Evolutionary conservation across 805 yeast species (phyloP), one percentile per base, ranked within the genome.

Genomic region (Schwanniomyces polymorphus): DNA sequence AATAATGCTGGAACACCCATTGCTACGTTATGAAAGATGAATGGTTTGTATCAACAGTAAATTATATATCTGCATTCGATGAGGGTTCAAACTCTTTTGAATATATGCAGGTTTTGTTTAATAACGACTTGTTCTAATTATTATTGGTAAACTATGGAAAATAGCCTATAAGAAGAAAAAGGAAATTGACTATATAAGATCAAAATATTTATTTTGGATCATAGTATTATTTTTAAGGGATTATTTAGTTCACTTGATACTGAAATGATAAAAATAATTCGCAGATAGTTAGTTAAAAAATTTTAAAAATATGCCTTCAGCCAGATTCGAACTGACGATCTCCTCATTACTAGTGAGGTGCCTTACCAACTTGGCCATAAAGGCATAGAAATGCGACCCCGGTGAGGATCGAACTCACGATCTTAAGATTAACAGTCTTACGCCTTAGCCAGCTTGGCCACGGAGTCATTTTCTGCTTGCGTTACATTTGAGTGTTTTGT

Each of bases 1-100:
- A 91, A 94, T 60, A 94, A 84, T 18, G 99, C 97, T 53, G 99
- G 99, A 54, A 94, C 99, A 76, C 99, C 97, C 94, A 88, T 87
- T 31, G 35, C 14, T 31, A 31, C 35, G 18, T 14, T 12, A 14
- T 14, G 14, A 4, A 14, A 31, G 35, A 18, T 16, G 11, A 31
- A 17, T 31, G 6, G 21, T 10, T 3, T 31, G 18, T 16, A 31
- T 31, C 14, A 14, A 31, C 21, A 31, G 11, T 14, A 31, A 7
- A 14, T 7, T 14, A 4, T 7, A 7, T 6, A 12, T 9, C 12
- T 12, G 14, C 14, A 14, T 16, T 31, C 35, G 35, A 31, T 31
- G 35, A 31, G 34, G 5, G 35, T 31, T 21, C 35, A 31, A 31
- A 31, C 35, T 31, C 35, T 31, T 31, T 18, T 14, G 7, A 4